Evolutionary conservation across 2,329 filamentous ascomycete genomes (phyloP).

Genomic region (Talaromyces rugulosus): DNA sequence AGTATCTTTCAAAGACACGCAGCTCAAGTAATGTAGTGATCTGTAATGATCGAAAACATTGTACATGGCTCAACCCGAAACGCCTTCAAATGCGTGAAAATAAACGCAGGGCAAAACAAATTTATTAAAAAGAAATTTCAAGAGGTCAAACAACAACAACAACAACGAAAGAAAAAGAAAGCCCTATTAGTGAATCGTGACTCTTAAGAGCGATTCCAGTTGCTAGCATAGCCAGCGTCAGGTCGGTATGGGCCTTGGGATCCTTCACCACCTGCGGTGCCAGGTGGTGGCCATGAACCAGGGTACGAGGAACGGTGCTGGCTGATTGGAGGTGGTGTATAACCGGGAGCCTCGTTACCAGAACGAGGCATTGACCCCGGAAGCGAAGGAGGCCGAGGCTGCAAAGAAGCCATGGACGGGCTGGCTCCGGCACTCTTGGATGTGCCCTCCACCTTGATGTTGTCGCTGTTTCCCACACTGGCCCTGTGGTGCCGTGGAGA

Average conservation of each 20-base stretch:
- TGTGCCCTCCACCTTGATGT: not conserved
- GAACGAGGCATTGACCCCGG: not conserved
- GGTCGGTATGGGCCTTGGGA: not conserved
- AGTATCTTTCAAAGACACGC: not conserved
- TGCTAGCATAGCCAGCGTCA: not conserved
- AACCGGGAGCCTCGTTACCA: not conserved
- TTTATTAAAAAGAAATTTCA: not conserved
- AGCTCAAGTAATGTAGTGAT: not conserved
- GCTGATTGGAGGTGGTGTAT: conserved; percentile 4
- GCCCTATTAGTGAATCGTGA: not conserved
- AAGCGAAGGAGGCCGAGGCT: not conserved
- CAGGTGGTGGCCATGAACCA: conserved; percentile 1
- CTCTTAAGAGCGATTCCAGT: not conserved
- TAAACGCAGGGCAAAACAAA: not conserved
- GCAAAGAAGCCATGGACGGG: not conserved
- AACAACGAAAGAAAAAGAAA: not conserved
- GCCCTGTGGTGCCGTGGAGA: conserved; percentile 24
- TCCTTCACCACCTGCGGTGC: not conserved
- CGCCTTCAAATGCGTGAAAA: not conserved
- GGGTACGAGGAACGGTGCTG: conserved; percentile 4
- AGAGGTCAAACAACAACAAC: not conserved
- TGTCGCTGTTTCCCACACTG: conserved; percentile 10
- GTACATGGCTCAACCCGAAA: not conserved
- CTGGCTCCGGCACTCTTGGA: not conserved
- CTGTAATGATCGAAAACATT: not conserved